A percentile compares a stretch with the other conserved stretches of the same genome.
Evolutionary conservation across 2,329 filamentous ascomycete genomes (phyloP).

Genomic region (Tolypocladium paradoxum): DNA sequence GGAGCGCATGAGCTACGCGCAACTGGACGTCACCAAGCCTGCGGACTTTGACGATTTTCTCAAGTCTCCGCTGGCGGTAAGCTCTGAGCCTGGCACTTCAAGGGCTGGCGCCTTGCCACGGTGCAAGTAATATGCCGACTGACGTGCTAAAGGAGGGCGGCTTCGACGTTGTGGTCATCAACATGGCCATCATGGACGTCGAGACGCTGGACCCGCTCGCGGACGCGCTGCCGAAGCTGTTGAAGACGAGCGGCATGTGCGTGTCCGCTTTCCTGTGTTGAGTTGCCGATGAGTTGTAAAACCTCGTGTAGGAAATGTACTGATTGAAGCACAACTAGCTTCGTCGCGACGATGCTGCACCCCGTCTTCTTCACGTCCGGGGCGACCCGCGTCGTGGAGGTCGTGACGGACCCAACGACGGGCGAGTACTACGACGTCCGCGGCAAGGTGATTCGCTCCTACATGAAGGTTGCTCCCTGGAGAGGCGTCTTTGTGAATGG

Average conservation of each 20-base stretch:
- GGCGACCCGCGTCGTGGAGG: constrained; percentile 25
- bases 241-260: constrained; percentile 29
- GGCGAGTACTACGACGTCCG: constrained; percentile 23
- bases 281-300: not conserved
- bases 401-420: constrained; percentile 22
- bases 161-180: constrained; percentile 35
- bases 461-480: constrained; percentile 28
- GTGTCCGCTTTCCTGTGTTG: constrained; percentile 10
- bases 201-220: constrained; percentile 30
- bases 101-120: not conserved
- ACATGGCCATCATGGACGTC: constrained; percentile 40
- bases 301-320: not conserved
- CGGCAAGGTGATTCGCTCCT: constrained; percentile 27
- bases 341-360: constrained; percentile 36
- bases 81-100: not conserved
- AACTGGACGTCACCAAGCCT: constrained; percentile 27
- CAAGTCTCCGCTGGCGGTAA: constrained; percentile 5
- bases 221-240: constrained; percentile 25
- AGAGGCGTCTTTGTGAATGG: constrained; percentile 24
- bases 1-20: constrained; percentile 17
- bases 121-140: not conserved
- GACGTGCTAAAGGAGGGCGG: constrained; percentile 9
- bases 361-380: constrained; percentile 37
- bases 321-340: constrained; percentile 16
- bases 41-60: constrained; percentile 19